Percentiles rank a stretch among this genome's conserved stretches.
These are phyloP conservation scores for Pleurotus giganteus DNA, from an alignment of 768 basidiomycete genomes.

Conservation along the genomic window DNA sequence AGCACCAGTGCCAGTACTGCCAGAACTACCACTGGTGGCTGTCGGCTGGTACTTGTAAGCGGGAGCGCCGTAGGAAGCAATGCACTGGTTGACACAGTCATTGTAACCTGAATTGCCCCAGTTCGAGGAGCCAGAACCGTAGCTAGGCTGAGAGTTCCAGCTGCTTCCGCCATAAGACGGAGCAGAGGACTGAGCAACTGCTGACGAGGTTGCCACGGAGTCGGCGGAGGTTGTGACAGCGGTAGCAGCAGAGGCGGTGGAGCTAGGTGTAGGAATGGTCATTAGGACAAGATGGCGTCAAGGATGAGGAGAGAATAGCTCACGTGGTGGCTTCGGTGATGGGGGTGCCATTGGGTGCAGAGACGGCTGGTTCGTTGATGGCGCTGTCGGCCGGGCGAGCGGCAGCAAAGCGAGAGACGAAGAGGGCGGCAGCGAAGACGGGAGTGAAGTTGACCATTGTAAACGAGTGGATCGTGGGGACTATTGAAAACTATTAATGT, in stretches of 20 bases:
- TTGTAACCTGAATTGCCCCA: conserved; percentile 61
- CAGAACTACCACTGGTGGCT: conserved; percentile 26
- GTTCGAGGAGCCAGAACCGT: conserved; percentile 62
- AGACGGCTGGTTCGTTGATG: conserved; percentile 37
- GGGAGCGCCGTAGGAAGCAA: conserved; percentile 52
- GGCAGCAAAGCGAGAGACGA: conserved; percentile 48
- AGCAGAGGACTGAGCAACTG: conserved; percentile 6
- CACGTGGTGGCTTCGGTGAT: conserved; percentile 33
- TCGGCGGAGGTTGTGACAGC: conserved; percentile 9
- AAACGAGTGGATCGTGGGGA: conserved; percentile 38
- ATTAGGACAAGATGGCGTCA: background rate
- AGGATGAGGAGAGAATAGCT: conserved; percentile 17
- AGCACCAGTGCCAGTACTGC: conserved; percentile 46
- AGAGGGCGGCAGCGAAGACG: conserved; percentile 50
- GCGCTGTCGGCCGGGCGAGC: conserved; percentile 43
- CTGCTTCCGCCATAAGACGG: conserved; percentile 22
- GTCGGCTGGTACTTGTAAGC: conserved; percentile 34
- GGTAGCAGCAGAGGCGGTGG: conserved; percentile 15
- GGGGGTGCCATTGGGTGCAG: conserved; percentile 44
- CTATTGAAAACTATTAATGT: conserved; percentile 33
- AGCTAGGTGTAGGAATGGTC: conserved; percentile 7
- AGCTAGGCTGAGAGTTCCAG: conserved; percentile 37
- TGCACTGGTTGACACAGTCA: conserved; percentile 71
- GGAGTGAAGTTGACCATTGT: conserved; percentile 64
- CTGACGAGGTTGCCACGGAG: conserved; percentile 3